phyloP scores from a whole-genome alignment of 176 grass and related monocot genomes.

The Bothriochloa decipiens region DNA sequence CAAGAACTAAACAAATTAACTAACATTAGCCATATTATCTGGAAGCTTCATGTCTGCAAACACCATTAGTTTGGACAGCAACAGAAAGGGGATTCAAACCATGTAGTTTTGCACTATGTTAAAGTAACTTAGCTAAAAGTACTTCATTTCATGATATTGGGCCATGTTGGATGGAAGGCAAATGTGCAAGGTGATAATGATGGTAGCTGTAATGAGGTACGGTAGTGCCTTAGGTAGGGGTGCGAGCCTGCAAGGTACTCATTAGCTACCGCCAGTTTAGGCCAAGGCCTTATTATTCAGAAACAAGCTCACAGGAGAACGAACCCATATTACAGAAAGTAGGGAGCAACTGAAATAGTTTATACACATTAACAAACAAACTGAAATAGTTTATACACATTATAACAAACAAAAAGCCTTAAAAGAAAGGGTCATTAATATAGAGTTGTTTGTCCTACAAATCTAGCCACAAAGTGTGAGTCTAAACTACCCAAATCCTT shows the following conservation, averaged over 20 bases:
- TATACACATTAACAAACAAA: constrained; percentile 1
- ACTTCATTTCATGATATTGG: constrained; percentile 4
- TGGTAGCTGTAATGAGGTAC: not conserved
- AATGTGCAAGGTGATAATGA: not conserved
- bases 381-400: constrained; percentile 1
- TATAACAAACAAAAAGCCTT: not conserved
- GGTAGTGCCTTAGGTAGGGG: not conserved
- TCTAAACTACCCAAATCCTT: not conserved
- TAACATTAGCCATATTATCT: not conserved
- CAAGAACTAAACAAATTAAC: not conserved
- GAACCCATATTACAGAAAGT: not conserved
- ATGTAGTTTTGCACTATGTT: not conserved
- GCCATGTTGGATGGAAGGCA: not conserved
- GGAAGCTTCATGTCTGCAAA: not conserved
- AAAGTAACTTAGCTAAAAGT: not conserved
- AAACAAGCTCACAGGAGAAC: not conserved
- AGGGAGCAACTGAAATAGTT: constrained; percentile 14
- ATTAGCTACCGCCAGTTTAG: not conserved
- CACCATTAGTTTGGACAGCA: not conserved
- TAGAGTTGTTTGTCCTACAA: not conserved
- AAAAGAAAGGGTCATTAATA: not conserved
- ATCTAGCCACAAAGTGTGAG: not conserved
- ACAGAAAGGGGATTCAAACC: not conserved
- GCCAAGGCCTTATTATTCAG: not conserved
- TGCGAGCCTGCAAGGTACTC: not conserved